Evolutionary conservation across 2,329 filamentous ascomycete genomes (phyloP), one percentile per base, ranked within the genome.

Genomic region (Phaeosphaeria sp.): DNA sequence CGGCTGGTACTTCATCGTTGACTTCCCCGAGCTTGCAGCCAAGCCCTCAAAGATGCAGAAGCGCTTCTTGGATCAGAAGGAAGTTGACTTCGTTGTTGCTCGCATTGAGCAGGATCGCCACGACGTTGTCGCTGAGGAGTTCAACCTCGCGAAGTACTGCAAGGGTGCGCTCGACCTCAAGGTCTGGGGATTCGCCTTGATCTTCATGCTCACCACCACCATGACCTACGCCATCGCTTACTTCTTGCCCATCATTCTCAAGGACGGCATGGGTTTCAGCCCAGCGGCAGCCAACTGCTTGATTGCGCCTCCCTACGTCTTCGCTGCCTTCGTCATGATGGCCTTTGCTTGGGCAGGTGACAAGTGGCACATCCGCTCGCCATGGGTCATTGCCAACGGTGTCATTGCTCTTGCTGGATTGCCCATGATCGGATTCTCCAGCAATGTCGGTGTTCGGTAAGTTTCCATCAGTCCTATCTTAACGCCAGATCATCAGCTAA

Each of bases 381-480:
- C 88, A n/a, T 79, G 92, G 66, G 81, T 93, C 59, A 69, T 86
- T 58, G 81, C 84, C 77, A 92, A 92, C 78, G 84, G 86, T 74
- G 20, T 89, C 2, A 77, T 92, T 24, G 84, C 83, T 67, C 77
- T 93, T 50, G 84, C 91, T 58, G 91, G 91, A 1, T 78, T 93
- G 2, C 85, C 88, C 22, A 85, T 93, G 71, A 88, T 92, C 78
- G 91, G 89, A 24, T 93, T 89, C 80, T 81, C 84, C 46, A 69
- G 75, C n/a, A 82, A 77, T 61, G 70, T 85, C 2, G 81, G 74
- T 1, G 84, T 87, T 6, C 85, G 89, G 46, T 93, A 92, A 49
- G 47, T 75, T 87, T 91, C 18, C 50, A 43, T 40, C 43, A 27
- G 17, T 30, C 33, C n/a, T 6, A 6, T 11, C 21, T n/a, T n/a